phyloP scores from a whole-genome alignment of 805 yeast species.

The Metschnikowia lochheadii region DNA sequence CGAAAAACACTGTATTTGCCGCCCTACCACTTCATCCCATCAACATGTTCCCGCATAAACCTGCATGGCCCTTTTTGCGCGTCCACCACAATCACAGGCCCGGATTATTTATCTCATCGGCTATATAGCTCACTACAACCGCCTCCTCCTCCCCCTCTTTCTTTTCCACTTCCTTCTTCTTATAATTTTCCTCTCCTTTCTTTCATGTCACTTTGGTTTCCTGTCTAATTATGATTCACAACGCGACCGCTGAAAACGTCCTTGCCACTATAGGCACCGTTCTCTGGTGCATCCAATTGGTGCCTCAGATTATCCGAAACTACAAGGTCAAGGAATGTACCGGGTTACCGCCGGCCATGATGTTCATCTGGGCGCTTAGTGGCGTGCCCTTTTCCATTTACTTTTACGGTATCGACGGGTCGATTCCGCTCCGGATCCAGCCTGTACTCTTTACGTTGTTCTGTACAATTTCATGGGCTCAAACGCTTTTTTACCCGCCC shows the following conservation, averaged over 20 bases:
- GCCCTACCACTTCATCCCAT: neutral
- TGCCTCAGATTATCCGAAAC: conserved; percentile 80
- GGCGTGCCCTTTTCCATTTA: conserved; percentile 88
- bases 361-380: conserved; percentile 66
- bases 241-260: conserved; percentile 58
- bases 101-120: neutral
- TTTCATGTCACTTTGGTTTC: neutral
- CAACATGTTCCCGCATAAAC: neutral
- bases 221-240: neutral
- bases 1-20: too few species aligned
- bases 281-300: conserved; percentile 86
- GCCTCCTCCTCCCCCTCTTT: neutral
- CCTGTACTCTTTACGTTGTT: conserved; percentile 79
- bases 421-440: conserved; percentile 77
- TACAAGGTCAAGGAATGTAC: conserved; percentile 73
- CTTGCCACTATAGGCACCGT: conserved; percentile 87
- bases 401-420: conserved; percentile 65
- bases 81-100: neutral
- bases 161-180: neutral
- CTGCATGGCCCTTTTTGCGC: conserved; percentile 1
- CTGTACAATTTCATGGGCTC: conserved; percentile 63
- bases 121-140: neutral
- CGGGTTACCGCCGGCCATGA: conserved; percentile 86
- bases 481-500: conserved; percentile 70
- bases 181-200: too few species aligned